Evolutionary conservation across 768 basidiomycete genomes (phyloP).

Genomic region (Lactarius psammicola): DNA sequence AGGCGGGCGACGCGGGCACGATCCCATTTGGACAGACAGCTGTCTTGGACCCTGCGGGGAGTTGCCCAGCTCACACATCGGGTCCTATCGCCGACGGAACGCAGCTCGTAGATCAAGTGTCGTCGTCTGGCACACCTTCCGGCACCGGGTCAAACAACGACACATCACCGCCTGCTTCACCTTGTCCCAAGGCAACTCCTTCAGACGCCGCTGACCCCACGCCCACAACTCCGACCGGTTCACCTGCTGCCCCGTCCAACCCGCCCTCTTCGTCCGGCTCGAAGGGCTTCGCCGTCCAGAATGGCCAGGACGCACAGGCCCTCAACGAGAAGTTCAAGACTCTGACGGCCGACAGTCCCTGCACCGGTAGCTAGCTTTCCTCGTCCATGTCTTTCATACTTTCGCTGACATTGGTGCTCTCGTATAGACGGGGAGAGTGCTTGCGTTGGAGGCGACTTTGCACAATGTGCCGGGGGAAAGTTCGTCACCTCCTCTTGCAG

Average conservation of each 20-base stretch:
- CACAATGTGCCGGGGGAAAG: slow-evolving; percentile 41
- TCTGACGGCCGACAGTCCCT: slow-evolving; percentile 33
- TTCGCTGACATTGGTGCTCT: slow-evolving; percentile 1
- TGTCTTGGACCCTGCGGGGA: slow-evolving; percentile 46
- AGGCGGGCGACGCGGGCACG: slow-evolving; percentile 48
- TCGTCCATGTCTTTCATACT: background rate
- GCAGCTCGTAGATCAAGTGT: slow-evolving; percentile 41
- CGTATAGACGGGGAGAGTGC: slow-evolving; percentile 36
- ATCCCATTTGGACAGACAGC: slow-evolving; percentile 49
- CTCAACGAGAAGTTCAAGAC: slow-evolving; percentile 39
- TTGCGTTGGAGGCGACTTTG: slow-evolving; percentile 40
- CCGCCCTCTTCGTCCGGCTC: background rate
- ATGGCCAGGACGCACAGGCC: slow-evolving; percentile 40
- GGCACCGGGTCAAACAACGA: slow-evolving; percentile 11
- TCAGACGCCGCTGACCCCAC: background rate
- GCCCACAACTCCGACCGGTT: background rate
- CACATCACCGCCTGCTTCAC: slow-evolving; percentile 20
- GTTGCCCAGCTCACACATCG: slow-evolving; percentile 48
- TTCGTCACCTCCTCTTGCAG: slow-evolving; percentile 39
- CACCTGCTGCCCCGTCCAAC: background rate
- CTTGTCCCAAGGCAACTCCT: background rate
- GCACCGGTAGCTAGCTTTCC: slow-evolving; percentile 32
- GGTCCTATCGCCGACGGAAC: slow-evolving; percentile 51
- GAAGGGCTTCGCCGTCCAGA: slow-evolving; percentile 31
- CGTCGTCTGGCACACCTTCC: slow-evolving; percentile 37